A percentile compares a stretch with the other conserved stretches of the same genome.
Evolutionary conservation across 2,329 filamentous ascomycete genomes (phyloP).

Genomic region (Lojkania enalia): DNA sequence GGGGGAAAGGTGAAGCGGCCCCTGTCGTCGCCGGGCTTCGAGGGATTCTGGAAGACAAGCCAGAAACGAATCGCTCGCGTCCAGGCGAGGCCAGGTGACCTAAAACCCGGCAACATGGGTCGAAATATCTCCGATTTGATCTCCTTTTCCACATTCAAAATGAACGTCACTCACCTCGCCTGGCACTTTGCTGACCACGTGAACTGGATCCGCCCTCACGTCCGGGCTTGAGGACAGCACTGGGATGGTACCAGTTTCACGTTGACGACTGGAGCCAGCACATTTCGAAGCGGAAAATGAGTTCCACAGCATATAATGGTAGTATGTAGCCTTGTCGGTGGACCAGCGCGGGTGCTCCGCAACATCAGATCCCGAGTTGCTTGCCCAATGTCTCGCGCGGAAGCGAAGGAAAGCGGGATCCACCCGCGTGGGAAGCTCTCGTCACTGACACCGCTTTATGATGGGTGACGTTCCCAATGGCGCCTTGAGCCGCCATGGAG

Average conservation of each 20-base stretch:
- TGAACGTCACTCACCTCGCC: background rate
- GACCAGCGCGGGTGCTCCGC: no score
- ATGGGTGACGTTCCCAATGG: no score
- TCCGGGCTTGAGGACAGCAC: background rate
- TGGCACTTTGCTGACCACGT: background rate
- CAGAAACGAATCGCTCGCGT: conserved; percentile 10
- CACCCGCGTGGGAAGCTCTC: no score
- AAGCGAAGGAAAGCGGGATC: no score
- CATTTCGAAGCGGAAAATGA: background rate
- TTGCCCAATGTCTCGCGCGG: no score
- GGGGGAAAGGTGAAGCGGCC: background rate
- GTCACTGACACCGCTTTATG: no score
- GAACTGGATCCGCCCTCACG: background rate
- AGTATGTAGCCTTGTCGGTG: no score
- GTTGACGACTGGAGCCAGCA: conserved; percentile 3
- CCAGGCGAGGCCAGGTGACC: conserved; percentile 10
- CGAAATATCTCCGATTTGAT: conserved; percentile 8
- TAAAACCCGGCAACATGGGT: conserved; percentile 23
- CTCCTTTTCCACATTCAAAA: background rate
- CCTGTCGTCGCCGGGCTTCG: background rate
- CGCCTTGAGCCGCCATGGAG: no score
- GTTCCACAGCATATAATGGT: background rate
- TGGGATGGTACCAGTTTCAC: background rate
- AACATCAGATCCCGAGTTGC: no score
- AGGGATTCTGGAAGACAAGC: background rate